Evolutionary conservation across 2,329 filamentous ascomycete genomes (phyloP), one percentile per base, ranked within the genome.

Genomic region (Colletotrichum camelliae): DNA sequence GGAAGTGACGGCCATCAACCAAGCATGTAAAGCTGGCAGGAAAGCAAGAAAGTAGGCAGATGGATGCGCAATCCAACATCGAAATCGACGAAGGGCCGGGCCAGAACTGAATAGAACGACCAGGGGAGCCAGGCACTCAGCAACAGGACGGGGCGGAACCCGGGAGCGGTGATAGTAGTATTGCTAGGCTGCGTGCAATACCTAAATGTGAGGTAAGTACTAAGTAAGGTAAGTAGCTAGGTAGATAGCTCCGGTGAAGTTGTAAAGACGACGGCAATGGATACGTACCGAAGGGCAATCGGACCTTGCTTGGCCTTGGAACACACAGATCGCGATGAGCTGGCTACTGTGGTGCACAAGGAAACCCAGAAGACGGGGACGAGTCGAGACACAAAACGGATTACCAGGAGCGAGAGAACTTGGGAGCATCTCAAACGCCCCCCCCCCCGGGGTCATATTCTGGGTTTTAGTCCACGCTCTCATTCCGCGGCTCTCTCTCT

Each of bases 61-160:
- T 57, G 33, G 24, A 57, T 57, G 62, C 62, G 55, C 73, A 72
- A 67, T 73, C 61, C 55, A 16, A 58, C 62, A 73, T 75, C 43
- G 64, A 64, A 72, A 73, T 68, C 64, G 70, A 48, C 57, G 55
- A 33, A 27, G 57, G 39, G 43, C 29, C 27, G 69, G 73, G 62
- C 73, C 70, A 73, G 73, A 75, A 73, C 70, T 58, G 43, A 67
- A 75, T 75, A 31, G 73, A 75, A 75, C 69, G 16, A 35, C 57
- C 31, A 75, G 39, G 72, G 67, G 43, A 55, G 55, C 55, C 68
- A 61, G 55, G 61, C 67, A 52, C 58, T 27, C 70, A 60, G 29
- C 66, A 21, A 13, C 18, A n/a, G 52, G 12, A 68, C 21, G 43
- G 66, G 52, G 66, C 33, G 33, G 33, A 24, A 27, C 33, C 66